These are phyloP conservation scores for Medicago arabica DNA, from an alignment of 306 rosid genomes.

Conservation along the genomic window DNA sequence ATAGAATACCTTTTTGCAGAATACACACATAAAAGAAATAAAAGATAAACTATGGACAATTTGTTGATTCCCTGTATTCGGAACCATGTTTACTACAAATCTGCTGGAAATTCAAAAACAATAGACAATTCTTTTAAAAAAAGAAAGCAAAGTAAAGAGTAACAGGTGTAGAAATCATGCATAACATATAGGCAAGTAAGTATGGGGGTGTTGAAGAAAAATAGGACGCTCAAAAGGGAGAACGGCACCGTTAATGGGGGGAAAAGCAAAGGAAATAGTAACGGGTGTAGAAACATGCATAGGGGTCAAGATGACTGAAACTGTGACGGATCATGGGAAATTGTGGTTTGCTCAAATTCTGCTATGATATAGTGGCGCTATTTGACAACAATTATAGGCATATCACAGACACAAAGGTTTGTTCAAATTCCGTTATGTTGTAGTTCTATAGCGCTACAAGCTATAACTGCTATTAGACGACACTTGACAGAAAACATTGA, in stretches of 20 bases:
- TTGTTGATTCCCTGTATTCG: constrained; percentile 66
- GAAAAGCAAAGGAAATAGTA: neutral
- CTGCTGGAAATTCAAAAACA: constrained; percentile 33
- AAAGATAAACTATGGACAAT: constrained; percentile 40
- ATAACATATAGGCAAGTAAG: too few relatives aligned
- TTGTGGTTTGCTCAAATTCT: neutral
- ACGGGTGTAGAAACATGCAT: neutral
- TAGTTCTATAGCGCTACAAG: neutral
- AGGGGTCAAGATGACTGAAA: neutral
- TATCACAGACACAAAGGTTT: neutral
- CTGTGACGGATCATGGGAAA: neutral
- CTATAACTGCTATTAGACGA: neutral
- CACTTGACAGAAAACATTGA: neutral
- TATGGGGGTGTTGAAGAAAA: too few relatives aligned
- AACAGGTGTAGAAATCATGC: too few relatives aligned
- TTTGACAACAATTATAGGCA: neutral
- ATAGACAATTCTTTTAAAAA: too few relatives aligned
- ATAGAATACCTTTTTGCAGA: neutral
- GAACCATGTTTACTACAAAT: constrained; percentile 80
- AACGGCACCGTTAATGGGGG: neutral
- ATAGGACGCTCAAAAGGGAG: neutral
- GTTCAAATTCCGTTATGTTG: neutral
- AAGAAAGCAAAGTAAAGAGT: too few relatives aligned
- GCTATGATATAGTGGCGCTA: neutral
- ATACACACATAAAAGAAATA: constrained; percentile 16